phyloP scores from a whole-genome alignment of 2,329 filamentous ascomycete species.

The Talaromyces marneffei region DNA sequence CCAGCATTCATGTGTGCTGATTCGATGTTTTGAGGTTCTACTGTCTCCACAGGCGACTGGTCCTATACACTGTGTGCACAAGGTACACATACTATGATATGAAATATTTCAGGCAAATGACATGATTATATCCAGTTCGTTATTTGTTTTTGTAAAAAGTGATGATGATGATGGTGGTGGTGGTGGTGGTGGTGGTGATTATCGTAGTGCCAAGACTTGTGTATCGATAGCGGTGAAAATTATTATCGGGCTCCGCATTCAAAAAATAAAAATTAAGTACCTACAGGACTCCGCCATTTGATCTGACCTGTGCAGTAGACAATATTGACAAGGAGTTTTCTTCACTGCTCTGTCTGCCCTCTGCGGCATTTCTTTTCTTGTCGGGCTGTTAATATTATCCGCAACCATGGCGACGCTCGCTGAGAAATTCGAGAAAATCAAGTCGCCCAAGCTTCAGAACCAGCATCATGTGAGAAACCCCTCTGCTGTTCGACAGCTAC shows the following conservation, averaged over 20 bases:
- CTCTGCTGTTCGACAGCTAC: not conserved
- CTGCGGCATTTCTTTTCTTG: constrained; percentile 1
- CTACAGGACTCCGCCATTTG: not conserved
- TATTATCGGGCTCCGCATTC: constrained; percentile 21
- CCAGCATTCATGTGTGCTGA: not conserved
- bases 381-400: not conserved
- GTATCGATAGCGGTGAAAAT: constrained; percentile 28
- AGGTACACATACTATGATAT: not conserved
- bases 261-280: constrained; percentile 21
- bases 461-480: constrained; percentile 76
- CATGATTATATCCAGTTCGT: not conserved
- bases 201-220: constrained; percentile 24
- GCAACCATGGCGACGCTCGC: constrained; percentile 58
- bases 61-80: not conserved
- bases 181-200: not conserved
- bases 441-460: constrained; percentile 91
- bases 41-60: not conserved
- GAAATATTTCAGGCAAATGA: not conserved
- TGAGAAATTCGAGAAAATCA: constrained; percentile 95
- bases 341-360: constrained; percentile 16
- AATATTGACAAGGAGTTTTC: not conserved
- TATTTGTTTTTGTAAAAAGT: not conserved
- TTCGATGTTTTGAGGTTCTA: not conserved
- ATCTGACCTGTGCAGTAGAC: not conserved
- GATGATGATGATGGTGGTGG: not conserved